phyloP scores from a whole-genome alignment of 1,284 basidiomycete species.

The Clitocybe nebularis region DNA sequence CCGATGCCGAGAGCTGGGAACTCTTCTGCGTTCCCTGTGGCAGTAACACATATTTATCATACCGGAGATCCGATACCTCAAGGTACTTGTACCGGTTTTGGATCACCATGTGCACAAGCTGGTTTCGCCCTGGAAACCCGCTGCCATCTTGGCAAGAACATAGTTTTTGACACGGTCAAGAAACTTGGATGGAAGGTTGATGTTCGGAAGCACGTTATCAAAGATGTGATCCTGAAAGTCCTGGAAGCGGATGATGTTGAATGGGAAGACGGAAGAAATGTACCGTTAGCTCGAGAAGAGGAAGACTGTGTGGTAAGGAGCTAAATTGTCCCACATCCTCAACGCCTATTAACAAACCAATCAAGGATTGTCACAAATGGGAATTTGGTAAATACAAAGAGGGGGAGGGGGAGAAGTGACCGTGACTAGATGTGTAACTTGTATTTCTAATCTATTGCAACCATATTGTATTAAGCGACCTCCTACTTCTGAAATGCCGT shows the following conservation, averaged over 20 bases:
- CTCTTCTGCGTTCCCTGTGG: conserved; percentile 28
- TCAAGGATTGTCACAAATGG: conserved; percentile 72
- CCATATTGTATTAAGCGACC: neutral
- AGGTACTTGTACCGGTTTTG: conserved; percentile 68
- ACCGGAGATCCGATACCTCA: conserved; percentile 80
- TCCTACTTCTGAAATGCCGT: conserved; percentile 7
- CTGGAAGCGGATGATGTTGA: conserved; percentile 58
- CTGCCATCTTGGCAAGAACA: conserved; percentile 67
- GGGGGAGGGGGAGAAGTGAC: conserved; percentile 4
- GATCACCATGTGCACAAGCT: conserved; percentile 59
- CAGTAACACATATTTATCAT: conserved; percentile 75
- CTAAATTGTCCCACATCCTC: neutral
- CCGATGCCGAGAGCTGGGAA: conserved; percentile 45
- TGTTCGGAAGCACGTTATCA: conserved; percentile 81
- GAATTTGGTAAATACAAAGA: conserved; percentile 59
- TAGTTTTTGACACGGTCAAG: conserved; percentile 83
- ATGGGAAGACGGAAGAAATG: conserved; percentile 43
- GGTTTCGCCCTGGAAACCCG: conserved; percentile 73
- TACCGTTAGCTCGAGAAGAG: conserved; percentile 51
- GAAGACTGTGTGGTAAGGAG: conserved; percentile 55
- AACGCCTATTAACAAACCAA: conserved; percentile 5
- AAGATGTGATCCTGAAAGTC: conserved; percentile 71
- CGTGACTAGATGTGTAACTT: neutral
- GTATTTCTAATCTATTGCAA: neutral
- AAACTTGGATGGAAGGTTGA: conserved; percentile 84